Evolutionary conservation across 371 early-diverging fungal genomes (phyloP), one percentile per base, ranked within the genome.

Genomic region (Gilbertella persicaria): DNA sequence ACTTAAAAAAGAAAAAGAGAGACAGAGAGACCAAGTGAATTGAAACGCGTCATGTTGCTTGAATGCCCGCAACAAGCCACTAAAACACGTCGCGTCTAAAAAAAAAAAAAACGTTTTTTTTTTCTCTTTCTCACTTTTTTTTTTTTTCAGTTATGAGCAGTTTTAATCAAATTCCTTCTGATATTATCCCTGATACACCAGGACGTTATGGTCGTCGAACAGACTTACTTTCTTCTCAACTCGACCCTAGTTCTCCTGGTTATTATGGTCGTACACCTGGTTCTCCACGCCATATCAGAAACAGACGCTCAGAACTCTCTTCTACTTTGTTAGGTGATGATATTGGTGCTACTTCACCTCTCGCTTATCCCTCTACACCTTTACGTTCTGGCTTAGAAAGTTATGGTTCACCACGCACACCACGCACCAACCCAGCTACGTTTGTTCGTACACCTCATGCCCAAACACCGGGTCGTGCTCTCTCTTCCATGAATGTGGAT

Each of bases 341-440:
- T 50, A 57, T 61, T 38, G 55, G 55, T 6, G 55, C 58, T 5
- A 62, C 60, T 10, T 77, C 78, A 12, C 78, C 78, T 19, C 56
- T 77, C 28, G 60, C 56, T 25, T 77, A 77, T 25, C 78, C 78
- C 17, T 62, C 67, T 0, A 77, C 78, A 5, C 78, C 78, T 25
- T 42, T 58, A 5, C 70, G 70, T 26, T 36, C 49, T 5, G 52
- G 52, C 5, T 45, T 62, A 21, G 61, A 43, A 2, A 47, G 23
- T 4, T 59, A 50, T 30, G 66, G 57, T 19, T 64, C 71, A 25
- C 71, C 71, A 4, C 65, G 66, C 19, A 76, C 72, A 5, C 69
- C 71, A 12, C 60, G 70, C 17, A 58, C 64, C 5, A 62, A 30
- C 13, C 33, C 33, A 33, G 40, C 66, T 8, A 60, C 68, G 0